Percentiles rank a stretch among this genome's conserved stretches.
Conservation (phyloP, 2,329 filamentous ascomycete genomes). For the Nigrograna mackinnonii region DNA sequence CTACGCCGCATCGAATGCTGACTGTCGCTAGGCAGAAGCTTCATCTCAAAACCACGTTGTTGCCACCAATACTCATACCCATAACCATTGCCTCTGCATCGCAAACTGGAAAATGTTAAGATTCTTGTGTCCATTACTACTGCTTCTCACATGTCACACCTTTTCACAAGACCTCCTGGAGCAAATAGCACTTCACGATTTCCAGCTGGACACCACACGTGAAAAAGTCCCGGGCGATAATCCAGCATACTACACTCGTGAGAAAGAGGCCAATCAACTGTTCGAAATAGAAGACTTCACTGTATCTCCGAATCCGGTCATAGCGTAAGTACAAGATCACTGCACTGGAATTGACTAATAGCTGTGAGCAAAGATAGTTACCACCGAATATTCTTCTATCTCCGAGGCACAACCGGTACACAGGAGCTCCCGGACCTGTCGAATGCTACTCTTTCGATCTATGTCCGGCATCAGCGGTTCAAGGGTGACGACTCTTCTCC, state of each 20-base stretch:
- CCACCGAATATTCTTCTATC: constrained; percentile 8
- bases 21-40: too few species aligned
- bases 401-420: constrained; percentile 5
- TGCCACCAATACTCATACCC: too few species aligned
- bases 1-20: too few species aligned
- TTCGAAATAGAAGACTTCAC: constrained; percentile 7
- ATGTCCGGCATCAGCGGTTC: constrained; percentile 4
- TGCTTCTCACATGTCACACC: too few species aligned
- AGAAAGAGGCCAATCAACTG: constrained; percentile 8
- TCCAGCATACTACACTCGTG: constrained; percentile 9
- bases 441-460: constrained; percentile 6
- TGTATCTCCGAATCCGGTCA: constrained; percentile 5
- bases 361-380: constrained; percentile 4
- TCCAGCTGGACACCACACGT: too few species aligned
- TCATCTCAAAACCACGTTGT: too few species aligned
- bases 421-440: constrained; percentile 6
- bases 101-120: too few species aligned
- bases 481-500: constrained; percentile 5
- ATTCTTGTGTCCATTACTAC: too few species aligned
- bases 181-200: too few species aligned
- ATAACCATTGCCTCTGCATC: too few species aligned
- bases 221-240: constrained; percentile 11
- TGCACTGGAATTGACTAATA: not conserved
- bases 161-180: too few species aligned
- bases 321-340: constrained; percentile 4